Evolutionary conservation across 1,284 basidiomycete species (phyloP).

Genomic region (Naganishia albida): DNA sequence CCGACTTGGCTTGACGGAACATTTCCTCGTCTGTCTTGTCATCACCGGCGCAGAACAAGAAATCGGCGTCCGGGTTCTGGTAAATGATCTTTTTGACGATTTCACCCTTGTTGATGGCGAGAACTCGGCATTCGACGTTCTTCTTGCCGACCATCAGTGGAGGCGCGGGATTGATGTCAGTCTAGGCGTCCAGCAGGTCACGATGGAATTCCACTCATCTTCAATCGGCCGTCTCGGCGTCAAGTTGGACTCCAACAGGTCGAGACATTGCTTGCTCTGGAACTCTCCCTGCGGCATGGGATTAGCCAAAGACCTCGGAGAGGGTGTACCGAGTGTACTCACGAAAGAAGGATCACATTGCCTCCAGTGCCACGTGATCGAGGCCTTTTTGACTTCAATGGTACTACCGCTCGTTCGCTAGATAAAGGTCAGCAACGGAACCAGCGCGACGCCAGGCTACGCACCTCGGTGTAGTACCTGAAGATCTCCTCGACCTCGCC

Average conservation of each 20-base stretch:
- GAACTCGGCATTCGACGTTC: slow-evolving; percentile 93
- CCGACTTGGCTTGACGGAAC: slow-evolving; percentile 76
- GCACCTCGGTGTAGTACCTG: slow-evolving; percentile 87
- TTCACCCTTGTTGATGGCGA: slow-evolving; percentile 97
- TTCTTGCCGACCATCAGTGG: slow-evolving; percentile 91
- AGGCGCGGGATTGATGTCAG: slow-evolving; percentile 21
- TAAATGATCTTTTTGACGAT: slow-evolving; percentile 93
- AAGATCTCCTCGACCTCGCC: slow-evolving; percentile 92
- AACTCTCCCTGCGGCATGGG: slow-evolving; percentile 64
- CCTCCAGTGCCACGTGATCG: slow-evolving; percentile 97
- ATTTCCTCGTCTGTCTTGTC: slow-evolving; percentile 99
- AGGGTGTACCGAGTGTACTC: not conserved
- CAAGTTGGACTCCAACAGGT: slow-evolving; percentile 88
- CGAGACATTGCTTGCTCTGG: slow-evolving; percentile 95
- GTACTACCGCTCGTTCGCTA: slow-evolving; percentile 87
- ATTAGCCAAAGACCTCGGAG: slow-evolving; percentile 34
- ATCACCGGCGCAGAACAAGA: slow-evolving; percentile 95
- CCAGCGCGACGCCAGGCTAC: slow-evolving; percentile 35
- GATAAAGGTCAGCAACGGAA: slow-evolving; percentile 16
- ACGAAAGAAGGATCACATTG: slow-evolving; percentile 90
- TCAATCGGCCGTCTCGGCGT: slow-evolving; percentile 86
- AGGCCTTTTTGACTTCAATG: slow-evolving; percentile 95
- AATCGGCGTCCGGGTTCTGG: slow-evolving; percentile 87
- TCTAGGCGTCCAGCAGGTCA: not conserved
- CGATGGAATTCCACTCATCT: slow-evolving; percentile 57